Conservation (phyloP, 805 yeast species). For the Yarrowia keelungensis region DNA sequence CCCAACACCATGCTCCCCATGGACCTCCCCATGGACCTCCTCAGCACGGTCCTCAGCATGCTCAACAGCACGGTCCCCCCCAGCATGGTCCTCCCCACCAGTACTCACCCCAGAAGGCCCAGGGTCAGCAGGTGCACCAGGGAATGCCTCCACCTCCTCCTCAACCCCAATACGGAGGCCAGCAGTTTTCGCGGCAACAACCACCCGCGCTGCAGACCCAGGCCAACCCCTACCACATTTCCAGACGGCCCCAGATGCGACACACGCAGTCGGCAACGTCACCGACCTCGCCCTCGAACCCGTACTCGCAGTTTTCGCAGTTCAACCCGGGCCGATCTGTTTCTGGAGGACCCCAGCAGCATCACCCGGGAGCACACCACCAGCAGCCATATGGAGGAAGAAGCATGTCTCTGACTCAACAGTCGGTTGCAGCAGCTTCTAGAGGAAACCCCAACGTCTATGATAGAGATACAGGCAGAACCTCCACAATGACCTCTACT, state of each 20-base stretch:
- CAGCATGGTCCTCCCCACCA: constrained; percentile 18
- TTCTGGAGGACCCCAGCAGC: constrained; percentile 38
- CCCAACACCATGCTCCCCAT: constrained; percentile 6
- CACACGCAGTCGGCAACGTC: constrained; percentile 36
- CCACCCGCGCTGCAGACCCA: constrained; percentile 27
- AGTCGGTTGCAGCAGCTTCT: constrained; percentile 9
- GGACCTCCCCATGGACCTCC: not conserved
- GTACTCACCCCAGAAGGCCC: constrained; percentile 11
- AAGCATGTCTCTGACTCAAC: constrained; percentile 32
- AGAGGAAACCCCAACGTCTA: constrained; percentile 38
- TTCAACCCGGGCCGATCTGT: constrained; percentile 35
- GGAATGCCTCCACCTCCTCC: constrained; percentile 1
- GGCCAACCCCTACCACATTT: constrained; percentile 24
- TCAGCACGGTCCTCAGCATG: not conserved
- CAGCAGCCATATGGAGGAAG: constrained; percentile 24
- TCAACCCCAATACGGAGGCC: constrained; percentile 1
- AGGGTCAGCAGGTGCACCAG: constrained; percentile 2
- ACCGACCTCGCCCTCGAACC: constrained; percentile 21
- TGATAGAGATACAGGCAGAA: constrained; percentile 14
- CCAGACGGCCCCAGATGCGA: constrained; percentile 21
- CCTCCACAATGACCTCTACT: constrained; percentile 29
- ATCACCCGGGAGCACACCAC: constrained; percentile 5
- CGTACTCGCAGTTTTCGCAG: constrained; percentile 29
- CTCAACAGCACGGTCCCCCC: not conserved
- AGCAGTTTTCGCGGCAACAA: constrained; percentile 3